These are phyloP conservation scores for Dactylonectria macrodidyma DNA, from an alignment of 2,329 filamentous ascomycete species.

Conservation along the genomic window DNA sequence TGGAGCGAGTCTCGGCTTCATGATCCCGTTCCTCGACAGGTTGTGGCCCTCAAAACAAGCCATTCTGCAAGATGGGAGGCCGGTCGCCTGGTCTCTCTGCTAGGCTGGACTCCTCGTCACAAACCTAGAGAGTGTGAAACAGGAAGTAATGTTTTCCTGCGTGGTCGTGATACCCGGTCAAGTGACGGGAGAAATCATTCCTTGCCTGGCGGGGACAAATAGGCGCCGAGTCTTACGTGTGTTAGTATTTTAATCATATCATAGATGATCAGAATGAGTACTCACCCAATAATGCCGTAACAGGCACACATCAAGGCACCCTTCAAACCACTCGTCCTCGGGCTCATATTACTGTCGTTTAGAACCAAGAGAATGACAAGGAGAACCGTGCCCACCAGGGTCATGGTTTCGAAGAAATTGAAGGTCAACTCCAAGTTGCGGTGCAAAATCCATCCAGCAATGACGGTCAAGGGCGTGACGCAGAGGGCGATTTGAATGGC, in stretches of 20 bases:
- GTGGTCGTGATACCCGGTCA: neutral
- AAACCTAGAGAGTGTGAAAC: neutral
- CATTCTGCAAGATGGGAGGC: constrained; percentile 8
- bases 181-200: constrained; percentile 8
- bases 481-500: constrained; percentile 75
- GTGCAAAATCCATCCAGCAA: constrained; percentile 71
- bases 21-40: neutral
- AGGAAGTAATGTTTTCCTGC: constrained; percentile 1
- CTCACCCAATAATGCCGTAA: constrained; percentile 65
- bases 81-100: constrained; percentile 1
- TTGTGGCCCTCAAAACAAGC: neutral
- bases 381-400: constrained; percentile 78
- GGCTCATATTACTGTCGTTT: constrained; percentile 79
- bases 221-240: constrained; percentile 17
- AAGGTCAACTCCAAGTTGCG: constrained; percentile 78
- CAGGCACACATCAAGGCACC: constrained; percentile 70
- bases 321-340: constrained; percentile 64
- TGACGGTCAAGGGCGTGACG: constrained; percentile 71
- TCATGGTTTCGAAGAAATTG: constrained; percentile 82
- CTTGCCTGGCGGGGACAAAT: constrained; percentile 21
- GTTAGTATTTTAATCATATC: neutral
- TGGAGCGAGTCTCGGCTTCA: constrained; percentile 5
- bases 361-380: constrained; percentile 84
- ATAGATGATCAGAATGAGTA: neutral
- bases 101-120: neutral